Conservation (phyloP, 2,329 filamentous ascomycete species). For the Trichoderma polysporum region DNA sequence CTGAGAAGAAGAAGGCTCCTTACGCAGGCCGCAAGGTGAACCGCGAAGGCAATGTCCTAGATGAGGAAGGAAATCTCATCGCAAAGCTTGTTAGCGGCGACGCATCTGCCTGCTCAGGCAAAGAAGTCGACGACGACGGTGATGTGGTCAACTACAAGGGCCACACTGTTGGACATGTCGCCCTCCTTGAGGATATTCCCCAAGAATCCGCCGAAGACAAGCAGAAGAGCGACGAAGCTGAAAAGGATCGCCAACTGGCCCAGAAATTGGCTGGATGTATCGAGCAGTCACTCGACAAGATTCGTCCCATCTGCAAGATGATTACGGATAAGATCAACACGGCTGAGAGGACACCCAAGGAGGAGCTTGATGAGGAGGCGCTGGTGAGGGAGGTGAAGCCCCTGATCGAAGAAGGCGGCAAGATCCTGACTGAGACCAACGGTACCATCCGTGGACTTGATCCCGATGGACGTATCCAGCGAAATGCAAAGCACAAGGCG, state of each 20-base stretch:
- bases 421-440: conserved; percentile 82
- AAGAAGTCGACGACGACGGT: conserved; percentile 68
- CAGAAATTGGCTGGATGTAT: conserved; percentile 71
- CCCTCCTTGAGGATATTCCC: conserved; percentile 61
- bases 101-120: conserved; percentile 61
- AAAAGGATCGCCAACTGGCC: conserved; percentile 73
- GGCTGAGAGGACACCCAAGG: conserved; percentile 76
- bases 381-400: conserved; percentile 85
- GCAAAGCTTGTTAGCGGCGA: conserved; percentile 70
- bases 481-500: conserved; percentile 79
- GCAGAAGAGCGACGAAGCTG: conserved; percentile 55
- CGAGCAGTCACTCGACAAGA: conserved; percentile 75
- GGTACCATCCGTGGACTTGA: conserved; percentile 84
- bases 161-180: conserved; percentile 64
- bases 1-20: conserved; percentile 50
- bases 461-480: conserved; percentile 81
- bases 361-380: conserved; percentile 86
- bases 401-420: conserved; percentile 80
- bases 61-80: conserved; percentile 59
- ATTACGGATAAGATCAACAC: conserved; percentile 82
- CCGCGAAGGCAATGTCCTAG: conserved; percentile 58
- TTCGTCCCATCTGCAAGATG: conserved; percentile 81
- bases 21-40: conserved; percentile 57
- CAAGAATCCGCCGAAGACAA: conserved; percentile 45
- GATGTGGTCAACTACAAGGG: conserved; percentile 71